Evolutionary conservation across 2,329 filamentous ascomycete species (phyloP), one percentile per base, ranked within the genome.

Genomic region (Colletotrichum coccodes): DNA sequence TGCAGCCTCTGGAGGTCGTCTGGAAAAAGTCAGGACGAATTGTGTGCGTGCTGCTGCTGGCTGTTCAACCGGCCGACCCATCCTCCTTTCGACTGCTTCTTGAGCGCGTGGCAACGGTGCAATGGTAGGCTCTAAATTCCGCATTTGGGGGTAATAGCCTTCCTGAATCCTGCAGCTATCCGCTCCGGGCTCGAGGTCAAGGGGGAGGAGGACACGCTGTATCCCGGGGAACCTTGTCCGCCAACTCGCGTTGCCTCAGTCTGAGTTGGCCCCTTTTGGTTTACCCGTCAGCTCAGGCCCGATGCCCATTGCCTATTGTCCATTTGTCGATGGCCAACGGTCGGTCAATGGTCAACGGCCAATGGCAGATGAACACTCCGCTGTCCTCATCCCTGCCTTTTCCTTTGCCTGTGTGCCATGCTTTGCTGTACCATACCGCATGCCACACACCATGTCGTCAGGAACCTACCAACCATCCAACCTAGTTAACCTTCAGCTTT

Each of bases 181-280:
- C 23, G 26, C 32, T n/a, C 16, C 26, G 23, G 4, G 32, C 9
- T 11, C 30, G 36, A 36, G 16, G 26, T 50, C 50, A 28, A 23
- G 30, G 18, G 11, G 9, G 30, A 2, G n/a, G n/a, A 38, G 54
- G 42, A 60, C 47, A 40, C 50, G 65, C 49, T 26, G 38, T 54
- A 64, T 49, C 38, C 53, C 46, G 60, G 59, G 58, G 38, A 64
- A 59, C 60, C 53, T 64, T 64, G 60, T 59, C 46, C 40, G 47
- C 47, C 38, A 44, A 56, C 14, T 46, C 46, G 38, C 28, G 4
- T 36, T 32, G 50, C 42, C 59, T 42, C 50, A 50, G 12, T 21
- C 38, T 28, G 8, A 9, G n/a, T 44, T 21, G 16, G 36, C 40
- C 18, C 28, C 38, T 8, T 14, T 14, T 23, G 16, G 49, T 21